Evolutionary conservation across 768 basidiomycete genomes (phyloP).

Genomic region (Suillus fuscotomentosus): DNA sequence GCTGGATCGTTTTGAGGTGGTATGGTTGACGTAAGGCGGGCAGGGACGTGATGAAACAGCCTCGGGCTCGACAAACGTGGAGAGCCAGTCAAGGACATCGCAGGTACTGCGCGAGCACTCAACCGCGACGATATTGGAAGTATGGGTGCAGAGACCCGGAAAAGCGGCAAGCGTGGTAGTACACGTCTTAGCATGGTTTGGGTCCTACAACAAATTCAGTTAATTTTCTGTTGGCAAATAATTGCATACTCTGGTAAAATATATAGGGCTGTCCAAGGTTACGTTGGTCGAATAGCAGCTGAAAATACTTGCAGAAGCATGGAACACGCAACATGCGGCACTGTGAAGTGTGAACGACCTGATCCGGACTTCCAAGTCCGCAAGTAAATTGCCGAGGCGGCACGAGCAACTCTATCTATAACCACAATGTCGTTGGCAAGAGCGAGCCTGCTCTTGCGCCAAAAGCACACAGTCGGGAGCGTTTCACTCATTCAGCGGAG

Average conservation of each 20-base stretch:
- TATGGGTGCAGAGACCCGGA: constrained; percentile 46
- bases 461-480: constrained; percentile 25
- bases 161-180: constrained; percentile 43
- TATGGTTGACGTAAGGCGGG: constrained; percentile 42
- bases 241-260: neutral
- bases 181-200: constrained; percentile 37
- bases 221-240: neutral
- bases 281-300: neutral
- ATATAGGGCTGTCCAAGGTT: neutral
- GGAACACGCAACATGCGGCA: neutral
- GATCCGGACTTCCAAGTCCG: constrained; percentile 4
- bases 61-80: constrained; percentile 37
- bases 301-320: neutral
- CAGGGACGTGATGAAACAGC: constrained; percentile 47
- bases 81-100: constrained; percentile 26
- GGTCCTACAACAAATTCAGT: neutral
- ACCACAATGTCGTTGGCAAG: constrained; percentile 44
- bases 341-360: neutral
- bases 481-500: constrained; percentile 37
- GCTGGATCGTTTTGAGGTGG: constrained; percentile 9
- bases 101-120: constrained; percentile 27
- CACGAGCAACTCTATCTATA: constrained; percentile 8
- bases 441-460: constrained; percentile 34
- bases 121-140: constrained; percentile 47
- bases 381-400: constrained; percentile 11